phyloP scores from a whole-genome alignment of 2,329 filamentous ascomycete genomes.

The Pyrenochaeta sp. region DNA sequence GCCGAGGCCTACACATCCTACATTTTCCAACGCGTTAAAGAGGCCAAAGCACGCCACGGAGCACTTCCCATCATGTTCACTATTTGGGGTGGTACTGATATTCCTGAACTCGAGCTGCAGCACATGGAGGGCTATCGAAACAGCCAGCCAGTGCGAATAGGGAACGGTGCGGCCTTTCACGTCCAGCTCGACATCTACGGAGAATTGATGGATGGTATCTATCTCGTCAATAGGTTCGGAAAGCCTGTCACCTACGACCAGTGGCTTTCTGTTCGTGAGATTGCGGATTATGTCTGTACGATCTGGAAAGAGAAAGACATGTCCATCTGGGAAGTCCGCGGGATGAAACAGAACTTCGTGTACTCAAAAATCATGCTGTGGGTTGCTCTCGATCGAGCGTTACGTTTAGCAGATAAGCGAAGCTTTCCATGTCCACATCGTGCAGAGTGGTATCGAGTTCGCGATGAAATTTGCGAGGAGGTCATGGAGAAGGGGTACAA shows the following conservation, averaged over 20 bases:
- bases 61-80: constrained; percentile 80
- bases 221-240: constrained; percentile 81
- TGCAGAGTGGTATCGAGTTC: constrained; percentile 69
- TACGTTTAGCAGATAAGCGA: constrained; percentile 77
- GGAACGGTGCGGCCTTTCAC: constrained; percentile 79
- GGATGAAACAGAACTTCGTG: constrained; percentile 77
- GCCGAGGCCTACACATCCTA: constrained; percentile 82
- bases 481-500: constrained; percentile 85
- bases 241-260: constrained; percentile 78
- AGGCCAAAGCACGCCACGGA: constrained; percentile 67
- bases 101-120: constrained; percentile 72
- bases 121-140: constrained; percentile 78
- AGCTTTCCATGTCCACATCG: constrained; percentile 78
- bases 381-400: constrained; percentile 79
- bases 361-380: constrained; percentile 87
- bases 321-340: constrained; percentile 85
- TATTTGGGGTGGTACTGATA: constrained; percentile 77
- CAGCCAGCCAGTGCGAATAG: constrained; percentile 77
- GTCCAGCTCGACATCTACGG: constrained; percentile 83
- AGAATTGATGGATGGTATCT: constrained; percentile 79
- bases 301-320: constrained; percentile 74
- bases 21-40: constrained; percentile 74
- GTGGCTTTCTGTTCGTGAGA: constrained; percentile 74
- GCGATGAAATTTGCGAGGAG: constrained; percentile 76
- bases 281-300: constrained; percentile 74